phyloP scores from a whole-genome alignment of 2,329 filamentous ascomycete species.

The Fusarium sp. region DNA sequence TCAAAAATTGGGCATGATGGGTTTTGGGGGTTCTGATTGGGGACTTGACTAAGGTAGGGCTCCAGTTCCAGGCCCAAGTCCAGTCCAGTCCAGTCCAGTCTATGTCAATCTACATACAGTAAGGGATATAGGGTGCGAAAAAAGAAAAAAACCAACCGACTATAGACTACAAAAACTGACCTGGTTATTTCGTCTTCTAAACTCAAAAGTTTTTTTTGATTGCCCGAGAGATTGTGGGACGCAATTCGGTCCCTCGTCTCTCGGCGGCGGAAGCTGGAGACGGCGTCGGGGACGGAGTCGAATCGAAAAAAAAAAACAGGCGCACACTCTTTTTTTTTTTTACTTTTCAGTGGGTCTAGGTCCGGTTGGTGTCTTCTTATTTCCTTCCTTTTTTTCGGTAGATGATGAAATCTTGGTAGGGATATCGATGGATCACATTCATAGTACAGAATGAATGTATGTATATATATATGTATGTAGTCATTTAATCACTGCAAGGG shows the following conservation, averaged over 20 bases:
- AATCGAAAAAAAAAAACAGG: constrained; percentile 24
- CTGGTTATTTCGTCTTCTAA: neutral
- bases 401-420: constrained; percentile 1
- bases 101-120: neutral
- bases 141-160: neutral
- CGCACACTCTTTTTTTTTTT: constrained; percentile 27
- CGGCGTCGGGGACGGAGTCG: constrained; percentile 38
- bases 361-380: neutral
- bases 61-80: constrained; percentile 28
- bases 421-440: neutral
- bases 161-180: neutral
- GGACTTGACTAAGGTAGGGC: constrained; percentile 36
- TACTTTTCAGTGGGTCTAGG: constrained; percentile 9
- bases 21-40: constrained; percentile 39
- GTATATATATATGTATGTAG: too few relatives aligned
- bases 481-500: constrained; percentile 17
- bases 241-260: constrained; percentile 32
- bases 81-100: constrained; percentile 1
- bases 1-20: constrained; percentile 29
- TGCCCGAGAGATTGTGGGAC: constrained; percentile 35
- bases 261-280: constrained; percentile 39
- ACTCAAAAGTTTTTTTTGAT: neutral
- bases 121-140: neutral
- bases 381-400: neutral
- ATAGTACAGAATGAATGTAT: neutral